A percentile compares a stretch with the other conserved stretches of the same genome.
Conservation (phyloP, 352 stramenopile genomes). For the Globisporangium paroecandrum region DNA sequence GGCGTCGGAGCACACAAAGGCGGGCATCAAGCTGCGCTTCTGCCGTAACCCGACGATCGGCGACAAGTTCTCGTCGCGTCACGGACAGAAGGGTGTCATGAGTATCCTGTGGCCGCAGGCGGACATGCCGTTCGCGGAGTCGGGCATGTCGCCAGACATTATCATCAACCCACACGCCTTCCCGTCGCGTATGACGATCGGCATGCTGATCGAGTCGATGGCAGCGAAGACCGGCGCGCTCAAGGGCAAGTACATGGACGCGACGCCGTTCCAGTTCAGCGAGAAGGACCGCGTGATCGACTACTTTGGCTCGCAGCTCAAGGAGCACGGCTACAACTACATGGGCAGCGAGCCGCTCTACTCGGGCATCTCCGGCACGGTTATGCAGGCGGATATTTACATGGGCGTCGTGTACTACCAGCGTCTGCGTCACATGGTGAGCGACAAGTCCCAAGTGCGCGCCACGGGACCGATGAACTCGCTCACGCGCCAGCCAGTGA, state of each 20-base stretch:
- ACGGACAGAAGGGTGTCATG: constrained; percentile 99
- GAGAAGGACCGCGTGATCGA: constrained; percentile 98
- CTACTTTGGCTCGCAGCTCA: constrained; percentile 99
- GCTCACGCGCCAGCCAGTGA: constrained; percentile 99
- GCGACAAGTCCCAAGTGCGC: constrained; percentile 99
- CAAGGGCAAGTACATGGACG: constrained; percentile 97
- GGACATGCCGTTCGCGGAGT: constrained; percentile 99
- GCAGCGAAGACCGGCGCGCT: constrained; percentile 98
- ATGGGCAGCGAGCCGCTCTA: constrained; percentile 99
- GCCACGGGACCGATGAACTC: constrained; percentile 97
- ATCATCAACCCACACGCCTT: constrained; percentile 99
- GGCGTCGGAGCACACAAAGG: constrained; percentile 81
- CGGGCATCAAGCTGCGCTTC: constrained; percentile 97
- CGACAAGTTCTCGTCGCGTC: constrained; percentile 99
- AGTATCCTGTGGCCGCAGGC: constrained; percentile 98
- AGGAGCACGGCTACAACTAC: constrained; percentile 96
- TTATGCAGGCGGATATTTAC: constrained; percentile 99
- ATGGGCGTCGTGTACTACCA: constrained; percentile 99
- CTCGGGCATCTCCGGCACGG: constrained; percentile 96
- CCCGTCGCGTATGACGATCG: constrained; percentile 98
- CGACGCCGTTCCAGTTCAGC: constrained; percentile 99
- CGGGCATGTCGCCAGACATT: constrained; percentile 97
- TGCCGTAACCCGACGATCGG: constrained; percentile 99
- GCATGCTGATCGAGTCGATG: constrained; percentile 98
- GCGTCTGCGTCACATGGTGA: constrained; percentile 99